These are phyloP conservation scores for Solanum hybrid DNA, from an alignment of 305 asterid species.

Conservation along the genomic window DNA sequence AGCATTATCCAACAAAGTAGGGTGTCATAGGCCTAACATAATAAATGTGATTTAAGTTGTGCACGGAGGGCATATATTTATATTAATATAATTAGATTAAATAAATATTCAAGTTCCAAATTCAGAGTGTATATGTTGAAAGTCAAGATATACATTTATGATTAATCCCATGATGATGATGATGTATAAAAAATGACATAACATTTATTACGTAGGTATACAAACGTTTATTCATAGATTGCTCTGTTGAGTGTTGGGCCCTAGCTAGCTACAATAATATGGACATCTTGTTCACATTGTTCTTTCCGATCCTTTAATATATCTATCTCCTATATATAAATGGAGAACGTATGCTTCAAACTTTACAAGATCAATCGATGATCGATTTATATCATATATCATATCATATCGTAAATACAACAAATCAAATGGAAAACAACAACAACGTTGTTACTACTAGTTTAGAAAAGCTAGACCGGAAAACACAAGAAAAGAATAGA, in stretches of 20 bases:
- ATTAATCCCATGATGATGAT: background rate
- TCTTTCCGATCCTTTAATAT: background rate
- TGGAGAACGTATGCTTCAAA: background rate
- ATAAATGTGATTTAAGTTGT: background rate
- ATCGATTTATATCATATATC: background rate
- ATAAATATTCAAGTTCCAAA: background rate
- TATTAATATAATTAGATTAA: background rate
- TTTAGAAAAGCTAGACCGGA: slow-evolving; percentile 17
- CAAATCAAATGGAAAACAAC: background rate
- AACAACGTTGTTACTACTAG: background rate
- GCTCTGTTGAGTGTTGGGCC: background rate
- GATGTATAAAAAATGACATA: background rate
- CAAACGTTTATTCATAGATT: background rate
- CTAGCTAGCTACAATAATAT: background rate
- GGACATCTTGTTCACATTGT: background rate
- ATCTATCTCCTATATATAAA: background rate
- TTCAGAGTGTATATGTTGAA: background rate
- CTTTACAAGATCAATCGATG: background rate
- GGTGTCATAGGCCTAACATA: background rate
- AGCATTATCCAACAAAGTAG: background rate
- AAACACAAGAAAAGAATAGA: slow-evolving; percentile 30
- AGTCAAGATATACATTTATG: background rate
- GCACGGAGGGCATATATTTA: background rate
- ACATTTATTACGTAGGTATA: background rate
- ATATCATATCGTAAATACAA: background rate